A percentile compares a stretch with the other conserved stretches of the same genome.
These are phyloP conservation scores for Acacia crassicarpa DNA, from an alignment of 306 rosid genomes.

Conservation along the genomic window DNA sequence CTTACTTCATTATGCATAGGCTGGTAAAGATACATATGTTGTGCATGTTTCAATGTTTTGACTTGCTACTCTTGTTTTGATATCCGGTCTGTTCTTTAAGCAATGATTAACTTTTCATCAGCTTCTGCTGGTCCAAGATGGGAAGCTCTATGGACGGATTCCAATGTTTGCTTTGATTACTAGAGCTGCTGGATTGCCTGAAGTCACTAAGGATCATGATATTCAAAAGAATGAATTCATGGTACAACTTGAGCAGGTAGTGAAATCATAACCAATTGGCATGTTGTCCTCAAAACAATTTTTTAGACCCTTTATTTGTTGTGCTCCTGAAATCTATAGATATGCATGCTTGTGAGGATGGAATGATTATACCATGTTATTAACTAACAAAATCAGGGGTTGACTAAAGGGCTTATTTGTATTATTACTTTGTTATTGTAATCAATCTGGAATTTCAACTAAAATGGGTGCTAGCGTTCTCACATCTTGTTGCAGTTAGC, in stretches of 20 bases:
- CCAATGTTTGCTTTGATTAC: conserved; percentile 66
- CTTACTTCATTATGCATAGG: conserved; percentile 11
- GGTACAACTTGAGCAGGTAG: conserved; percentile 87
- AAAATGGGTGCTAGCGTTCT: conserved; percentile 11
- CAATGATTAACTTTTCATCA: conserved; percentile 51
- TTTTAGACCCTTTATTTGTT: background rate
- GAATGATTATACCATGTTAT: background rate
- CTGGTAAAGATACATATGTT: conserved; percentile 7
- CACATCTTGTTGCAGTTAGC: conserved; percentile 10
- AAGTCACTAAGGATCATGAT: conserved; percentile 65
- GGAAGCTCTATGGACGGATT: conserved; percentile 83
- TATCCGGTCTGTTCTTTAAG: conserved; percentile 29
- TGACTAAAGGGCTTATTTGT: background rate
- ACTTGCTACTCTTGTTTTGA: conserved; percentile 18
- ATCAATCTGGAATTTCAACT: conserved; percentile 24
- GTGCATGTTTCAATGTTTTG: conserved; percentile 13
- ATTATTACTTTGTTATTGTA: background rate
- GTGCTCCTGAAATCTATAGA: conserved; percentile 2
- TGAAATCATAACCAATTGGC: conserved; percentile 25
- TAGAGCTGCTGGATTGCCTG: conserved; percentile 82
- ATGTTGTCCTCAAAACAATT: conserved; percentile 7
- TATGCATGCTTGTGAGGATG: conserved; percentile 23
- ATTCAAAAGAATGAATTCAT: conserved; percentile 72
- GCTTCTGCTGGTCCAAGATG: conserved; percentile 89
- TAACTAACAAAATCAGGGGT: background rate